These are phyloP conservation scores for Salix viminalis DNA, from an alignment of 345 rosid species.

Conservation along the genomic window DNA sequence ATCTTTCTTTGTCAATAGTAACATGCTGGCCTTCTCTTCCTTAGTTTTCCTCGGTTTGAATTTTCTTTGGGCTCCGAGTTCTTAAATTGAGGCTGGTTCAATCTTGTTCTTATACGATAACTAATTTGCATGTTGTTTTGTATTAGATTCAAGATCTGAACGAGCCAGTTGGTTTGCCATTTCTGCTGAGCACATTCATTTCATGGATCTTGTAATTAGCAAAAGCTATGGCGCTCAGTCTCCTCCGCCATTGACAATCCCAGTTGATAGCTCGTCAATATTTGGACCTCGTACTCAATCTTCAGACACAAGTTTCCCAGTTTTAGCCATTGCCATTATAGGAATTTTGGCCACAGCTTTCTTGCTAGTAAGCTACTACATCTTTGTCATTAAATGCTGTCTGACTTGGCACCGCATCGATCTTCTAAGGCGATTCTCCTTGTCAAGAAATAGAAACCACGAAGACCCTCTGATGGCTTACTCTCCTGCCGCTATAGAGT, in stretches of 20 bases:
- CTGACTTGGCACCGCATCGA: constrained; percentile 78
- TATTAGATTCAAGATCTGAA: constrained; percentile 7
- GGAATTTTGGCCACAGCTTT: constrained; percentile 83
- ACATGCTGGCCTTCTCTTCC: neutral
- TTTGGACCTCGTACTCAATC: constrained; percentile 26
- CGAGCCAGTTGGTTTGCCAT: neutral
- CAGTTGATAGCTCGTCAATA: constrained; percentile 26
- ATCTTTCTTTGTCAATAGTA: constrained; percentile 1
- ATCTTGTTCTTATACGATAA: neutral
- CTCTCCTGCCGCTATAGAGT: constrained; percentile 38
- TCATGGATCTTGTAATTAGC: constrained; percentile 44
- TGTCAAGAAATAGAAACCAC: constrained; percentile 42
- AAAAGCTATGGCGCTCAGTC: constrained; percentile 23
- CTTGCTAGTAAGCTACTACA: constrained; percentile 76
- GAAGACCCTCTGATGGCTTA: constrained; percentile 48
- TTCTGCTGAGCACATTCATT: neutral
- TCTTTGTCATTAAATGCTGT: constrained; percentile 86
- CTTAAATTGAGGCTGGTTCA: too few relatives aligned
- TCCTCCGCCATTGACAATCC: constrained; percentile 29
- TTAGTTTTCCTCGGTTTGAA: neutral
- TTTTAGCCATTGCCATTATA: constrained; percentile 65
- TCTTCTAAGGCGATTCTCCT: constrained; percentile 49
- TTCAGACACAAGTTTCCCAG: constrained; percentile 59
- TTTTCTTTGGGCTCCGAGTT: neutral
- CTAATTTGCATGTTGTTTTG: constrained; percentile 2